Percentiles rank a stretch among this genome's conserved stretches.
Conservation (phyloP, 2,329 filamentous ascomycete species). For the Exophiala sideris region DNA sequence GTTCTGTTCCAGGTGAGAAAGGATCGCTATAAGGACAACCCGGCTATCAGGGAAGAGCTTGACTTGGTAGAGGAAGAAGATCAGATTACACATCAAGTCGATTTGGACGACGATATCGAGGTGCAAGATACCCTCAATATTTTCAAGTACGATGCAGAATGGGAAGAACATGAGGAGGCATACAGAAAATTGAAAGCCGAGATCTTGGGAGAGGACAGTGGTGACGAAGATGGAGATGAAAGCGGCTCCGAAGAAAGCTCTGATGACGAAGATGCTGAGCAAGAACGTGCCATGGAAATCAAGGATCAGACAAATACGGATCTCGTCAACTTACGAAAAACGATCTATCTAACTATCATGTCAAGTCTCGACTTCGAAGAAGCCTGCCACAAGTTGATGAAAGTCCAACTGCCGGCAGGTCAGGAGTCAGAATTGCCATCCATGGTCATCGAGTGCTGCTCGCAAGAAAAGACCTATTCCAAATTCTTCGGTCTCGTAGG, state of each 20-base stretch:
- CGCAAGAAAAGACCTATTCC: slow-evolving; percentile 92
- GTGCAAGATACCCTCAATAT: slow-evolving; percentile 87
- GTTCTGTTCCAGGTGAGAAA: slow-evolving; percentile 95
- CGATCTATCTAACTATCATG: slow-evolving; percentile 97
- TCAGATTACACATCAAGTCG: slow-evolving; percentile 86
- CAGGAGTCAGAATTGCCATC: slow-evolving; percentile 87
- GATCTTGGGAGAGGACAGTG: slow-evolving; percentile 90
- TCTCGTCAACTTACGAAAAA: slow-evolving; percentile 85
- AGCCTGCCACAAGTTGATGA: slow-evolving; percentile 95
- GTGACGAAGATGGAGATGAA: slow-evolving; percentile 68
- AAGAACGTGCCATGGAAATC: slow-evolving; percentile 85
- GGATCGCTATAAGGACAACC: slow-evolving; percentile 94
- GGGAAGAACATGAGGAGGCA: slow-evolving; percentile 83
- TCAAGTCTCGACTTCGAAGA: slow-evolving; percentile 94
- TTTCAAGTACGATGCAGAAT: slow-evolving; percentile 89
- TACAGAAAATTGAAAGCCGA: slow-evolving; percentile 90
- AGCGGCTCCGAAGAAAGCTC: slow-evolving; percentile 55
- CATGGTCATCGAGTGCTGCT: slow-evolving; percentile 97
- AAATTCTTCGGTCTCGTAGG: slow-evolving; percentile 96
- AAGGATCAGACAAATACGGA: slow-evolving; percentile 97
- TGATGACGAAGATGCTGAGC: slow-evolving; percentile 67
- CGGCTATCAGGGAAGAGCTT: slow-evolving; percentile 82
- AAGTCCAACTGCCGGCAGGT: slow-evolving; percentile 80
- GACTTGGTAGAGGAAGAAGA: slow-evolving; percentile 97
- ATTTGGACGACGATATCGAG: slow-evolving; percentile 78